Evolutionary conservation across 805 yeast genomes (phyloP).

Genomic region (Schizosaccharomyces osmophilus): DNA sequence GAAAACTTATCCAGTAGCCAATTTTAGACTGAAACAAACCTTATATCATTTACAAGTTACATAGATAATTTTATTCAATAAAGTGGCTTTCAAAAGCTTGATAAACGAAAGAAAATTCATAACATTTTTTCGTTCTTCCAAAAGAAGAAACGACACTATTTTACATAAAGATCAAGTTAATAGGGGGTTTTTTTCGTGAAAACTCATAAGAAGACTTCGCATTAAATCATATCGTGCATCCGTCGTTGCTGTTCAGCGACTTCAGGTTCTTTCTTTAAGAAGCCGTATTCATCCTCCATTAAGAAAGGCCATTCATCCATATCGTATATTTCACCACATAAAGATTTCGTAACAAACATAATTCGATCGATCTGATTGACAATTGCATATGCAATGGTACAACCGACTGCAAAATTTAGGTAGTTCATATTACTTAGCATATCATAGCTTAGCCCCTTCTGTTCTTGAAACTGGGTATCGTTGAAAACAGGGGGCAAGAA

Average conservation of each 20-base stretch:
- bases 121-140: no score
- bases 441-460: background rate
- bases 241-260: background rate
- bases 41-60: no score
- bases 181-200: no score
- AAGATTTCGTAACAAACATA: conserved; percentile 1
- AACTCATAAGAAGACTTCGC: no score
- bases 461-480: background rate
- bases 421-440: background rate
- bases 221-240: no score
- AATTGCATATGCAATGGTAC: conserved; percentile 1
- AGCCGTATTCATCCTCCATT: background rate
- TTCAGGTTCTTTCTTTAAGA: background rate
- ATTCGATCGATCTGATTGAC: background rate
- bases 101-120: no score
- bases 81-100: no score
- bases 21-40: no score
- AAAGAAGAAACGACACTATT: no score
- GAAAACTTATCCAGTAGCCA: no score
- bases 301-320: background rate
- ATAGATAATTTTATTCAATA: no score
- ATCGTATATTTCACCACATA: conserved; percentile 1
- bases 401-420: conserved; percentile 1
- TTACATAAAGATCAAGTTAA: no score
- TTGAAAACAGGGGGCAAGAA: background rate